Conservation (phyloP, 2,329 filamentous ascomycete genomes). For the Pyrenophora teres region DNA sequence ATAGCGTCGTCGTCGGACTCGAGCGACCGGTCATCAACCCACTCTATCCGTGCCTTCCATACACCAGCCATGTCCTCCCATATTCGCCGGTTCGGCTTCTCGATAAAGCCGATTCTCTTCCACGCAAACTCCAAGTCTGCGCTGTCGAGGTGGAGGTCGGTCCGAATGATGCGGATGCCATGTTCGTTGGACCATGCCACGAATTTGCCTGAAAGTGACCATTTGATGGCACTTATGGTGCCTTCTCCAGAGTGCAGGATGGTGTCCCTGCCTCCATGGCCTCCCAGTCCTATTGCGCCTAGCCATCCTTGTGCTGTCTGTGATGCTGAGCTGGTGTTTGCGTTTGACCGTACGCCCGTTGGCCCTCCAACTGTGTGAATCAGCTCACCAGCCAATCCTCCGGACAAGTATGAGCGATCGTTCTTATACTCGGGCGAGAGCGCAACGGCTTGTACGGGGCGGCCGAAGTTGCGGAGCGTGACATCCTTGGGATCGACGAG, state of each 20-base stretch:
- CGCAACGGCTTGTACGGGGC: slow-evolving; percentile 88
- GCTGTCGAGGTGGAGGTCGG: slow-evolving; percentile 78
- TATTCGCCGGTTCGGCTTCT: slow-evolving; percentile 79
- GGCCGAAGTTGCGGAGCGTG: slow-evolving; percentile 86
- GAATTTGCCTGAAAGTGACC: slow-evolving; percentile 90
- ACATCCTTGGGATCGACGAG: slow-evolving; percentile 88
- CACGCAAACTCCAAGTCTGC: slow-evolving; percentile 81
- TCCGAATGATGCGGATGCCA: slow-evolving; percentile 97
- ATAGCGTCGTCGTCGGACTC: slow-evolving; percentile 68
- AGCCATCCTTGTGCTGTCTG: slow-evolving; percentile 90
- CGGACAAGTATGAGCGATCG: slow-evolving; percentile 87
- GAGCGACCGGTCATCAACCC: slow-evolving; percentile 85
- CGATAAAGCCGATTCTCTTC: slow-evolving; percentile 92
- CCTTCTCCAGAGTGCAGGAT: slow-evolving; percentile 92
- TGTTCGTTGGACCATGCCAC: slow-evolving; percentile 96
- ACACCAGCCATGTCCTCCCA: slow-evolving; percentile 98
- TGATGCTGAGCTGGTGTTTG: slow-evolving; percentile 84
- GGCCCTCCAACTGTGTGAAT: slow-evolving; percentile 84
- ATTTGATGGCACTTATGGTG: slow-evolving; percentile 87
- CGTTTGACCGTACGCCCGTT: slow-evolving; percentile 76
- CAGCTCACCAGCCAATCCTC: slow-evolving; percentile 83
- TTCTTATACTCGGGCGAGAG: slow-evolving; percentile 94
- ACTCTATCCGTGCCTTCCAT: slow-evolving; percentile 90
- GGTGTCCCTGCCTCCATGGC: slow-evolving; percentile 80
- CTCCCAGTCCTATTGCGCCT: slow-evolving; percentile 80